Percentiles rank a stretch among this genome's conserved stretches.
Evolutionary conservation across 2,329 filamentous ascomycete genomes (phyloP).

Genomic region (Fusarium ramigenum): DNA sequence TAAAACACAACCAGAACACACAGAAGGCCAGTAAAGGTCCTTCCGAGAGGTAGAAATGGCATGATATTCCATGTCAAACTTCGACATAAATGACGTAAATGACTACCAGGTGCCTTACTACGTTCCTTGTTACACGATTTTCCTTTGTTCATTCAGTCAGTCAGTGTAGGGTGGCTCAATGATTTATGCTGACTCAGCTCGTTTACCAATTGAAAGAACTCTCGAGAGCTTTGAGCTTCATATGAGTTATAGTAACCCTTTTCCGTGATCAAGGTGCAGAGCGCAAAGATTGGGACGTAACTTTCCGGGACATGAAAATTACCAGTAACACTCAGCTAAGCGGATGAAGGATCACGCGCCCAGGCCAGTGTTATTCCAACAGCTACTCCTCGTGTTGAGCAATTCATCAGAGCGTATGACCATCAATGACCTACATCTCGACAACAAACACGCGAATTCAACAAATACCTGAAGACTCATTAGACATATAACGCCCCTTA

Average conservation of each 20-base stretch:
- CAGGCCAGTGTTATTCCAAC: not conserved
- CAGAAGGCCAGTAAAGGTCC: not conserved
- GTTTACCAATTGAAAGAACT: conserved; percentile 19
- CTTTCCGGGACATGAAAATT: not conserved
- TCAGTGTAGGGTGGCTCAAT: conserved; percentile 3
- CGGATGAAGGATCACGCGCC: not conserved
- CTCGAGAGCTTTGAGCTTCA: conserved; percentile 29
- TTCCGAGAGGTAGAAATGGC: not conserved
- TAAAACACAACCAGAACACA: not conserved
- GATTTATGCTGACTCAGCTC: conserved; percentile 28
- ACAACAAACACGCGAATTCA: not conserved
- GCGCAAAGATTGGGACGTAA: conserved; percentile 14
- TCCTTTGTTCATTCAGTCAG: not conserved
- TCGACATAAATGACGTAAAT: too few relatives aligned
- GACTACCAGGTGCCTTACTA: not conserved
- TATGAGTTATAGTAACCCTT: conserved; percentile 14
- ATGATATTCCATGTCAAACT: not conserved
- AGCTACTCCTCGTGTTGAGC: not conserved
- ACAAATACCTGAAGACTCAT: not conserved
- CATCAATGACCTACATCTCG: not conserved
- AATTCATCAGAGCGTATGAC: conserved; percentile 1
- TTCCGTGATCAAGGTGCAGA: conserved; percentile 18
- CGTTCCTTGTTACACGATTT: not conserved
- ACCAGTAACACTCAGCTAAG: not conserved
- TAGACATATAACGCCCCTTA: not conserved